These are phyloP conservation scores for Mrakia hoshinonis DNA, from an alignment of 768 basidiomycete genomes.

Conservation along the genomic window DNA sequence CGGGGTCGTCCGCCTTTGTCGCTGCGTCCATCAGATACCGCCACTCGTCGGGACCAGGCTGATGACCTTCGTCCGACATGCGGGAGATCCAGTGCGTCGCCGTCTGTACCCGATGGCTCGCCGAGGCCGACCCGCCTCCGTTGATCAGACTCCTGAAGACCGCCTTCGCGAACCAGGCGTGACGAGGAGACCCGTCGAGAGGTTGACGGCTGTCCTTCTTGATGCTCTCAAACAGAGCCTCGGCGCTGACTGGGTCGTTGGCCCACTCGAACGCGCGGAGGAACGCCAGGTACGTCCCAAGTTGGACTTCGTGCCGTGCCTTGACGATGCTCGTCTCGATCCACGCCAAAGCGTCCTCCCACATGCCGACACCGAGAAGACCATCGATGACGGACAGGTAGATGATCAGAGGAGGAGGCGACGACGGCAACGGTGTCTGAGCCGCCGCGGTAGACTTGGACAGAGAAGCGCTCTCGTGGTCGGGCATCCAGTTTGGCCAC, in stretches of 20 bases:
- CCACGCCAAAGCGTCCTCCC: slow-evolving; percentile 6
- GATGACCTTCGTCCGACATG: neutral
- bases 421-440: neutral
- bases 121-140: neutral
- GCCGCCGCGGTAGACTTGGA: neutral
- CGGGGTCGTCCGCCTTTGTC: neutral
- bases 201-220: neutral
- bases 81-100: neutral
- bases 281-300: neutral
- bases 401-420: neutral
- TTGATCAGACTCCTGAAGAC: neutral
- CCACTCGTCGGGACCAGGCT: neutral
- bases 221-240: neutral
- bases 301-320: neutral
- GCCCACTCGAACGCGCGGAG: slow-evolving; percentile 1
- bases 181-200: neutral
- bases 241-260: neutral
- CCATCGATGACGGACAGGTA: neutral
- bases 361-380: neutral
- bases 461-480: too few relatives aligned
- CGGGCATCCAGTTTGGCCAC: neutral
- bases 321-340: neutral
- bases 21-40: slow-evolving; percentile 1
- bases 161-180: neutral
- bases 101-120: neutral